Percentiles rank a stretch among this genome's conserved stretches.
Conservation (phyloP, 257 asterid species). For the Cinchona pubescens region DNA sequence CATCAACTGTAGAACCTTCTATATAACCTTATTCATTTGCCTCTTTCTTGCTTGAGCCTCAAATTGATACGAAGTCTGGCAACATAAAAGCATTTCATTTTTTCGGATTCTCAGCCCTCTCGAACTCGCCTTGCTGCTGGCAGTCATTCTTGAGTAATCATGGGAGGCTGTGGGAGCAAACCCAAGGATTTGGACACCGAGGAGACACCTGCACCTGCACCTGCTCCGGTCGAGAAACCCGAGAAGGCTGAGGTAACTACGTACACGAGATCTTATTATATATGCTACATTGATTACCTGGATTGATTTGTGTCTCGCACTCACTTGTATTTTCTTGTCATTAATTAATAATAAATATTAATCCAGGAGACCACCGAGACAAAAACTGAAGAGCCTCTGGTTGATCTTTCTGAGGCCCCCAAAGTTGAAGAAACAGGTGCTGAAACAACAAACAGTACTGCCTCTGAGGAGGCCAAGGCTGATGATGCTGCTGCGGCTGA, state of each 20-base stretch:
- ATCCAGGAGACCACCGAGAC: conserved; percentile 47
- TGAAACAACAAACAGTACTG: conserved; percentile 23
- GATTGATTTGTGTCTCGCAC: neutral
- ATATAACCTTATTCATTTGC: conserved; percentile 28
- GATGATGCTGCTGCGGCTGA: conserved; percentile 27
- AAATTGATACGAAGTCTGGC: neutral
- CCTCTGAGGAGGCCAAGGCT: conserved; percentile 21
- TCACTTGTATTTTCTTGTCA: neutral
- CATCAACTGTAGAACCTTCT: conserved; percentile 10
- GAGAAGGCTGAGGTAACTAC: conserved; percentile 34
- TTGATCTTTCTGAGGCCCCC: conserved; percentile 40
- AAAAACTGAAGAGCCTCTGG: conserved; percentile 37
- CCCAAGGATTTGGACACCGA: conserved; percentile 60
- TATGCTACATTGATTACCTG: neutral
- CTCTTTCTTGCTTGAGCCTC: conserved; percentile 28
- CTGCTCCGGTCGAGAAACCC: conserved; percentile 34
- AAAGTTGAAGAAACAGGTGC: conserved; percentile 30
- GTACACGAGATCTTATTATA: no score
- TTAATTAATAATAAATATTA: neutral
- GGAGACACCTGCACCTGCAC: conserved; percentile 21
- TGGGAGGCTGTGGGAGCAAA: conserved; percentile 97
- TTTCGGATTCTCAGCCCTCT: conserved; percentile 19
- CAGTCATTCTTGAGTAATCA: conserved; percentile 17
- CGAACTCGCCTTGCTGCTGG: conserved; percentile 32
- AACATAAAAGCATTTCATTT: neutral